Evolutionary conservation across 2,329 filamentous ascomycete species (phyloP).

Genomic region (Truncatella angustata): DNA sequence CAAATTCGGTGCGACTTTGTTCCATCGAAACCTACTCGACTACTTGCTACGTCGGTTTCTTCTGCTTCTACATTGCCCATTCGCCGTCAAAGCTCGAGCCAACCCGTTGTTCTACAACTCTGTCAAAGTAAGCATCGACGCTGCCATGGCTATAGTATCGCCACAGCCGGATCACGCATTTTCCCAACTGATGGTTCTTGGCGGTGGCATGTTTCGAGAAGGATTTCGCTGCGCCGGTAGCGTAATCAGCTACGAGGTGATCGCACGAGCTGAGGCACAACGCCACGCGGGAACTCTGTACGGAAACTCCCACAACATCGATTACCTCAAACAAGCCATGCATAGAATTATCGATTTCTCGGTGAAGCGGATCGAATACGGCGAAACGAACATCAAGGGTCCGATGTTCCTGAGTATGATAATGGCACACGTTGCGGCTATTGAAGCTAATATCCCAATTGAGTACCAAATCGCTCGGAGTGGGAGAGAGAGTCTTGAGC

Average conservation of each 20-base stretch:
- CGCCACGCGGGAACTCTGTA: slow-evolving; percentile 18
- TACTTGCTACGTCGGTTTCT: slow-evolving; percentile 53
- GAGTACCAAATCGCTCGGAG: slow-evolving; percentile 27
- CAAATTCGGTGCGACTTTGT: slow-evolving; percentile 24
- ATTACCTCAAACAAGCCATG: slow-evolving; percentile 31
- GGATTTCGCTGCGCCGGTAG: slow-evolving; percentile 24
- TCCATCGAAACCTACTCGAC: slow-evolving; percentile 49
- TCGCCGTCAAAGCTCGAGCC: slow-evolving; percentile 36
- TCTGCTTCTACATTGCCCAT: slow-evolving; percentile 51
- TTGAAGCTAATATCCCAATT: slow-evolving; percentile 21
- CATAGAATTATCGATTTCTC: slow-evolving; percentile 25
- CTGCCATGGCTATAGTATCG: slow-evolving; percentile 32
- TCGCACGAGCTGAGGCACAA: slow-evolving; percentile 29
- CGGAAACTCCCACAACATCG: slow-evolving; percentile 23
- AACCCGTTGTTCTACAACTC: slow-evolving; percentile 51
- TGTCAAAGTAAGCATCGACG: slow-evolving; percentile 44
- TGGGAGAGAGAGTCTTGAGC: slow-evolving; percentile 32
- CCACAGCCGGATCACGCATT: slow-evolving; percentile 34
- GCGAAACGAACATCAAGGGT: slow-evolving; percentile 56
- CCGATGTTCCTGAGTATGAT: slow-evolving; percentile 42
- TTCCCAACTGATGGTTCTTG: slow-evolving; percentile 31
- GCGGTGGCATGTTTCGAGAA: slow-evolving; percentile 41
- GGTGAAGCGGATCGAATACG: slow-evolving; percentile 33
- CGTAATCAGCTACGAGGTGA: slow-evolving; percentile 34
- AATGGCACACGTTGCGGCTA: slow-evolving; percentile 36